Evolutionary conservation across 495 filamentous ascomycete species (phyloP).

Genomic region (Bacidia rubella): DNA sequence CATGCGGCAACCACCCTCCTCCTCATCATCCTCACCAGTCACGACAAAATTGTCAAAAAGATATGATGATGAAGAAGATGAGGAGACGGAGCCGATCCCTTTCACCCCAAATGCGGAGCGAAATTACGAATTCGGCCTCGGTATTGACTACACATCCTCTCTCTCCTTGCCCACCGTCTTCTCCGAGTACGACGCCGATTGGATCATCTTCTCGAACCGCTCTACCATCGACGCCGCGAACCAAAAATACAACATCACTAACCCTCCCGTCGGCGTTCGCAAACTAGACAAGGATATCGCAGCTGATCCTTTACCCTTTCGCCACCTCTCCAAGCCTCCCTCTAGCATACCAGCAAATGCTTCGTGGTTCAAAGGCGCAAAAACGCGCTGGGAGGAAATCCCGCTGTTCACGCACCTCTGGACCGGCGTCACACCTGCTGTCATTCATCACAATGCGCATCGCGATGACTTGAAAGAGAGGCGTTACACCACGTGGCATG

Average conservation of each 20-base stretch:
- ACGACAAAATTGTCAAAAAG: background rate
- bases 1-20: no score
- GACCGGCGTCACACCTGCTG: constrained; percentile 4
- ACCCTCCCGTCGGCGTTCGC: background rate
- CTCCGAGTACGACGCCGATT: constrained; percentile 5
- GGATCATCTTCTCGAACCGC: constrained; percentile 3
- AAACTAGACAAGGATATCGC: constrained; percentile 2
- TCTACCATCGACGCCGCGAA: constrained; percentile 3
- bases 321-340: background rate
- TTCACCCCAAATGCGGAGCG: background rate
- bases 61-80: background rate
- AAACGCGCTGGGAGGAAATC: constrained; percentile 4
- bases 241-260: constrained; percentile 5
- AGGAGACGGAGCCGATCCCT: background rate
- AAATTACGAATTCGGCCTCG: constrained; percentile 8
- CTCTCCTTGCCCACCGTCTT: constrained; percentile 2
- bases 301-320: constrained; percentile 1
- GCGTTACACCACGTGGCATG: constrained; percentile 3
- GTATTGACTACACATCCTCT: constrained; percentile 8
- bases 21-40: background rate
- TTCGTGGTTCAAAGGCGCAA: background rate
- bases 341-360: background rate
- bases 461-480: constrained; percentile 3
- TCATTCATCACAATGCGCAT: constrained; percentile 10
- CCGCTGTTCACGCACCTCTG: constrained; percentile 8